Conservation (phyloP, 345 rosid genomes). For the Salix brachista region DNA sequence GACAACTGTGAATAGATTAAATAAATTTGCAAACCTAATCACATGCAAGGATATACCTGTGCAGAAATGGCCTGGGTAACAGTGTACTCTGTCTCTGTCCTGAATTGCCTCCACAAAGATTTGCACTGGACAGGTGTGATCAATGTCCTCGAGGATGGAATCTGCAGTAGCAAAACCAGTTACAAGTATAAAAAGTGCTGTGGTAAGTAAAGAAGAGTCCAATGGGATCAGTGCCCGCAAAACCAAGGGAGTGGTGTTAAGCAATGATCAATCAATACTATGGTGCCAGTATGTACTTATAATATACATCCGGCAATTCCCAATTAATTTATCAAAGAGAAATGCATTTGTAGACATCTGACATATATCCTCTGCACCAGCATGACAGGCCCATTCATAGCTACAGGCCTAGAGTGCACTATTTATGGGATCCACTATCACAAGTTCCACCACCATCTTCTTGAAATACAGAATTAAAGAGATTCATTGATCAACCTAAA, state of each 20-base stretch:
- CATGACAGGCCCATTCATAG: background rate
- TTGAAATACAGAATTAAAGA: background rate
- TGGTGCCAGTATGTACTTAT: background rate
- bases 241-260: background rate
- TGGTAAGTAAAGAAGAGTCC: background rate
- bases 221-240: background rate
- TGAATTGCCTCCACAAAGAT: slow-evolving; percentile 96
- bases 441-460: background rate
- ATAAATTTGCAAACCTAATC: background rate
- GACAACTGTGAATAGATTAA: background rate
- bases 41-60: slow-evolving; percentile 48
- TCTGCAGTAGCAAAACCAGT: slow-evolving; percentile 38
- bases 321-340: background rate
- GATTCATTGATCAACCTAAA: background rate
- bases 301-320: background rate
- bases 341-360: background rate
- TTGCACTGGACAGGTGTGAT: slow-evolving; percentile 97
- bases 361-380: background rate
- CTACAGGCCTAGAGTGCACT: background rate
- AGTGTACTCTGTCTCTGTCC: slow-evolving; percentile 82
- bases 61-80: slow-evolving; percentile 99
- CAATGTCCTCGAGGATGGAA: slow-evolving; percentile 72
- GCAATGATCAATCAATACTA: background rate
- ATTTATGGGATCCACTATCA: background rate
- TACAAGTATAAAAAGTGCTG: background rate